Base-by-base conservation (phyloP, 805 yeast species). In the Yarrowia deformans region DNA sequence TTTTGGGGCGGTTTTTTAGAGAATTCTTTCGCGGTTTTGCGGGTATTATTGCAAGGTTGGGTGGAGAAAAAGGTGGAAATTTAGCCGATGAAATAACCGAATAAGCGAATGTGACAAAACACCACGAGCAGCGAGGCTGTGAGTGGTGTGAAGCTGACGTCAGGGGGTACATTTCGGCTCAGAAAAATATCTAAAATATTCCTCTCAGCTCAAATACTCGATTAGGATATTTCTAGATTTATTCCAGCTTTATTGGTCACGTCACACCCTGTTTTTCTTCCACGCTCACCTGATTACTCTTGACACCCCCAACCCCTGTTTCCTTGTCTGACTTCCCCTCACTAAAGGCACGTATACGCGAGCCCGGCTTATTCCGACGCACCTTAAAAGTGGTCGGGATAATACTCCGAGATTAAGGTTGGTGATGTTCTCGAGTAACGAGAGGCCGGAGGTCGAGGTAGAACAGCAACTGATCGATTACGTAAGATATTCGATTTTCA, bases 281-380 rank as follows among this genome's bases (percentile, higher is more conserved):
- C 14, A 10, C 40, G 2, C 40, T 12, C 7, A 16, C 16, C 5
- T 40, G 43, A 40, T 40, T 40, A 40, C 18, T 40, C 43, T 40
- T 40, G 29, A 23, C 29, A 23, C 29, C 29, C n/a, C 29, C 29
- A 23, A 23, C 29, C 29, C 29, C 29, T 23, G 29, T 23, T 23
- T 23, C 43, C 43, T 13, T 13, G 13, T 8, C 16, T 18, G 8
- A 18, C 6, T 54, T 37, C 58, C 58, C 58, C 58, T 54, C 58
- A 54, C 58, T 52, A 52, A 52, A 9, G 29, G 23, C 13, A 14
- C 55, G 39, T 34, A 52, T 52, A 52, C 60, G 60, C 60, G 60
- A 39, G 19, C 58, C 60, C 60, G 60, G 45, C 50, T 58, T 43
- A 43, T 19, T n/a, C 66, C 48, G 66, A 58, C 66, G 50, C 50